Evolutionary conservation across 1,284 basidiomycete genomes (phyloP), one percentile per base, ranked within the genome.

Genomic region (Trametes versicolor): DNA sequence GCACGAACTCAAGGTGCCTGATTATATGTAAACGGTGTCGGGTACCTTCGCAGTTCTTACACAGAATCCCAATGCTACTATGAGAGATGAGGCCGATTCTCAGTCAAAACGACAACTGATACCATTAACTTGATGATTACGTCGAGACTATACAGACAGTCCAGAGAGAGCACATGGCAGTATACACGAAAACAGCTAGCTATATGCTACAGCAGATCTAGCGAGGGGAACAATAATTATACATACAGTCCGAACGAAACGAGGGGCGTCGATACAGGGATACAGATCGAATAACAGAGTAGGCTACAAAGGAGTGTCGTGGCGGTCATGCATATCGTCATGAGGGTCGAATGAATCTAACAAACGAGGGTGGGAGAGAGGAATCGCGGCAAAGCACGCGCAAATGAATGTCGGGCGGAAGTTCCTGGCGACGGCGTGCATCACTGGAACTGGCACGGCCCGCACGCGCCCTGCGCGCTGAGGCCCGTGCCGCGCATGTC

Each of bases 401-500:
- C 60, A 41, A 32, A 37, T 27, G 37, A 36, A 15, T 34, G 23
- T 32, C 2, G 50, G 19, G 27, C 21, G 25, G 29, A 13, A 29
- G 17, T 27, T 19, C 27, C 5, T 5, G 4, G 19, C 27, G 29
- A 32, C 1, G 29, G 60, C 5, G 57, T 27, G 45, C 23, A 29
- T 62, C 49, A 62, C 17, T 48, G 29, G 58, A 73, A 74, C 54
- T 68, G 65, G 41, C 76, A 77, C 36, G 72, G 62, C 23, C 75
- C 68, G 37, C 76, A 77, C 17, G 71, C 73, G 51, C 67, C 70
- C 39, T 57, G 62, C 65, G 71, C 65, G 48, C 51, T 71, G 34
- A 77, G 64, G 32, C 71, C 74, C 7, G 78, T 74, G 15, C 74
- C 75, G 17, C 67, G 72, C 56, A 77, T 65, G 63, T 78, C 74